Conservation (phyloP, 306 rosid genomes). For the Quercus dentata region DNA sequence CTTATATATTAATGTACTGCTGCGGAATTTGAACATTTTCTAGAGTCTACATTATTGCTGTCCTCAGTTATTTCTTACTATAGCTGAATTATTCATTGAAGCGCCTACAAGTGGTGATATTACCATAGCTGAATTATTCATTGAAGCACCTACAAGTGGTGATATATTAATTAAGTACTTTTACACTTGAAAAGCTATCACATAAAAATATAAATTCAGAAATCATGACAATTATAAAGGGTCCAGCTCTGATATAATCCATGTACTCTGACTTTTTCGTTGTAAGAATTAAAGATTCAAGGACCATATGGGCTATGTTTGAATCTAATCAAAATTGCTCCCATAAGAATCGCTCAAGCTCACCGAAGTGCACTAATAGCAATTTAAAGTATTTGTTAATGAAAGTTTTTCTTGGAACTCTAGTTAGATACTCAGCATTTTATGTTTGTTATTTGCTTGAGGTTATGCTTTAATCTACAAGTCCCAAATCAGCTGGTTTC, state of each 20-base stretch:
- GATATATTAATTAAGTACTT: not conserved
- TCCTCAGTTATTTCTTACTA: not conserved
- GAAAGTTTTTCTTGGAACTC: not conserved
- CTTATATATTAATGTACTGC: slow-evolving; percentile 6
- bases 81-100: not conserved
- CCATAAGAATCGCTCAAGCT: not conserved
- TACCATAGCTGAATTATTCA: not conserved
- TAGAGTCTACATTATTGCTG: not conserved
- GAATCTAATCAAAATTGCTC: not conserved
- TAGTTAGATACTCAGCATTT: not conserved
- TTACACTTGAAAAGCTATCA: not conserved
- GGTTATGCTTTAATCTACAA: not conserved
- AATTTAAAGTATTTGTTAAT: not conserved
- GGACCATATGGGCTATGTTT: not conserved
- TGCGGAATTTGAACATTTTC: not conserved
- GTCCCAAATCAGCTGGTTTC: not conserved
- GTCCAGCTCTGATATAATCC: not conserved
- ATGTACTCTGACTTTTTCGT: not conserved
- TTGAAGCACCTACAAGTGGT: not conserved
- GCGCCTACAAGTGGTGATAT: not conserved
- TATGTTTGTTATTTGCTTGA: not conserved
- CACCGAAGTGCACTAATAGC: not conserved
- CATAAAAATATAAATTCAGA: not conserved
- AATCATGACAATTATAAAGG: not conserved
- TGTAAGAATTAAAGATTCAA: not conserved